Conservation (phyloP, 495 filamentous ascomycete species). For the Aspergillus haitiensis region DNA sequence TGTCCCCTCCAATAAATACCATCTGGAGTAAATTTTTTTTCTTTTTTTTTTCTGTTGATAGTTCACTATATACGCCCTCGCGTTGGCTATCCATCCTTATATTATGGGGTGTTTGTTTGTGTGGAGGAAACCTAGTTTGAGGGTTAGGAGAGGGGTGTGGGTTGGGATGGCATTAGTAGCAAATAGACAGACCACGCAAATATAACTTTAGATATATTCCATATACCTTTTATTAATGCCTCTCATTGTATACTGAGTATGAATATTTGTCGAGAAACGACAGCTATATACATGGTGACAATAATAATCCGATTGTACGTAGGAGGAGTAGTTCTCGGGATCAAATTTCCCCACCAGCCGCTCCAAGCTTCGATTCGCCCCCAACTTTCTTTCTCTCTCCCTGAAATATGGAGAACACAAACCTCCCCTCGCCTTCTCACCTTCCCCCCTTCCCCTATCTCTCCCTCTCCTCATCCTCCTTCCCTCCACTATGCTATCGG, state of each 20-base stretch:
- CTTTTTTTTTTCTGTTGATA: conserved; percentile 8
- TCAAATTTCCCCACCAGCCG: background rate
- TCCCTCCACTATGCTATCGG: conserved; percentile 76
- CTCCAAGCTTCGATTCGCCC: background rate
- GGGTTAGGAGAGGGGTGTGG: background rate
- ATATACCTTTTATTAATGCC: background rate
- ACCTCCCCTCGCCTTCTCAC: conserved; percentile 5
- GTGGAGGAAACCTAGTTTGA: background rate
- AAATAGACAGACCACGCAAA: background rate
- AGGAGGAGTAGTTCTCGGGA: background rate
- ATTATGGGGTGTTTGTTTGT: background rate
- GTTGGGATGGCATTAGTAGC: background rate
- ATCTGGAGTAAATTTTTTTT: conserved; percentile 5
- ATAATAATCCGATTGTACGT: too few species aligned
- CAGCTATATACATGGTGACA: too few species aligned
- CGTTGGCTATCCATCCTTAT: background rate
- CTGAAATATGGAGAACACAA: background rate
- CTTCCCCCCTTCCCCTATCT: conserved; percentile 23
- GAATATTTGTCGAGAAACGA: too few species aligned
- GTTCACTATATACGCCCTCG: background rate
- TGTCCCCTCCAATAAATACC: background rate
- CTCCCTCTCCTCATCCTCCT: conserved; percentile 16
- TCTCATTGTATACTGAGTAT: background rate
- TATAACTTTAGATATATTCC: background rate
- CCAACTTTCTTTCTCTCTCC: background rate